Evolutionary conservation across 176 grass and related monocot genomes (phyloP), one percentile per base, ranked within the genome.

Genomic region (Oryza australiensis): DNA sequence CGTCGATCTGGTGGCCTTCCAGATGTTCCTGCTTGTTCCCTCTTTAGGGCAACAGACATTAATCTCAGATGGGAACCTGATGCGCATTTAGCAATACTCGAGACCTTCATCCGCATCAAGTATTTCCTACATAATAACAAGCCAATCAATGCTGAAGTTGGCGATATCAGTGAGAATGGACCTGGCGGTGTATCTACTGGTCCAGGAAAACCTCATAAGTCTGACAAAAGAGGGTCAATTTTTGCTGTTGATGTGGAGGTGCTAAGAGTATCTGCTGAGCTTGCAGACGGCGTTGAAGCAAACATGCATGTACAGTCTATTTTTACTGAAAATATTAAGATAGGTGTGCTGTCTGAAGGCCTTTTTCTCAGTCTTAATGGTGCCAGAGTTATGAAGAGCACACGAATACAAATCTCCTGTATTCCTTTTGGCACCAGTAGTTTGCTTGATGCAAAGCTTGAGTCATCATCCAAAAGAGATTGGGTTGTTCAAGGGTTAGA

Each of bases 291-390:
- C 70, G 96, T 99, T 43, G 91, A 93, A 82, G 93, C 90, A 84
- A 88, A 88, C 76, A 86, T 99, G 66, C 86, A 91, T 57, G 87
- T 90, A 29, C 96, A 99, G 84, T 99, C 96, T 82, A 99, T 99
- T 38, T 99, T 99, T 77, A 93, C 96, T 20, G 96, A 99, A 90
- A 92, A 99, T 94, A 91, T 82, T 64, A 95, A 93, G 76, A 99
- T 99, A 86, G 96, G 96, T 82, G 74, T 95, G 73, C 70, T 99
- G 75, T 87, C 90, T 63, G 96, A 99, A 83, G 96, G 96, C 18
- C 87, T 99, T 80, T 92, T 87, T 85, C 87, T 99, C 69, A 70
- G 77, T 82, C 85, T 99, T 70, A 99, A 99, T 88, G 93, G 88
- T 70, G 85, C 93, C 76, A 95, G 93, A 82, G 85, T 99, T 87